Percentiles rank a stretch among this genome's conserved stretches.
These are phyloP conservation scores for Trichoderma citrinoviride DNA, from an alignment of 2,329 filamentous ascomycete species.

Conservation along the genomic window DNA sequence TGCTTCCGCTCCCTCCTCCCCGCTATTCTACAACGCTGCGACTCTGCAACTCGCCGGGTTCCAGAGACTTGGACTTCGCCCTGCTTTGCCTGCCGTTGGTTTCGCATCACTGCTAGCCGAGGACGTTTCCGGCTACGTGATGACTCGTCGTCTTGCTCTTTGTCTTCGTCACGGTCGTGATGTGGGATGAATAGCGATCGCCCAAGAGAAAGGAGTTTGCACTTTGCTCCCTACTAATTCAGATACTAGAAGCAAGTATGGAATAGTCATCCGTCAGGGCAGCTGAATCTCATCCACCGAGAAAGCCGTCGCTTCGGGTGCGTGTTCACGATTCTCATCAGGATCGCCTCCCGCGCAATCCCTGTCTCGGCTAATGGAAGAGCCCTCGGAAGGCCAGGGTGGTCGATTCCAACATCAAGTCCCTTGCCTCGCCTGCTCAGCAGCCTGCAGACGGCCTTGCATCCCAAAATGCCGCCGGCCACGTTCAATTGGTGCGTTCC, in stretches of 20 bases:
- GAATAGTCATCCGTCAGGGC: background rate
- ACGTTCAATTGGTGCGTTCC: constrained; percentile 10
- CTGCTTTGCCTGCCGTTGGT: constrained; percentile 1
- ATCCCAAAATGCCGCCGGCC: background rate
- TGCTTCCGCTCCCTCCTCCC: background rate
- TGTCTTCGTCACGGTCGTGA: background rate
- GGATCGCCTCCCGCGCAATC: constrained; percentile 11
- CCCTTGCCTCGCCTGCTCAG: background rate
- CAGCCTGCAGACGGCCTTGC: background rate
- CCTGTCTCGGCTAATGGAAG: constrained; percentile 16
- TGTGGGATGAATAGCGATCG: background rate
- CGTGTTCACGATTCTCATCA: constrained; percentile 6
- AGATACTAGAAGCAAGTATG: background rate
- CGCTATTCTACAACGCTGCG: background rate
- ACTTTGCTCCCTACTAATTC: background rate
- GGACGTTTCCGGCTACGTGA: background rate
- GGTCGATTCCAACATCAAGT: background rate
- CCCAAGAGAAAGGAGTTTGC: background rate
- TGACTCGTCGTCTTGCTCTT: background rate
- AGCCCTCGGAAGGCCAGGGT: background rate
- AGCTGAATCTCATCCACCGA: too few relatives aligned
- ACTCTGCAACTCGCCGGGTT: background rate
- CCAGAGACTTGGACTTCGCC: constrained; percentile 5
- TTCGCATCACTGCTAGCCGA: constrained; percentile 3
- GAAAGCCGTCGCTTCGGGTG: constrained; percentile 9